Percentiles rank a stretch among this genome's conserved stretches.
Conservation (phyloP, 2,329 filamentous ascomycete species). For the Blastomyces gilchristii region DNA sequence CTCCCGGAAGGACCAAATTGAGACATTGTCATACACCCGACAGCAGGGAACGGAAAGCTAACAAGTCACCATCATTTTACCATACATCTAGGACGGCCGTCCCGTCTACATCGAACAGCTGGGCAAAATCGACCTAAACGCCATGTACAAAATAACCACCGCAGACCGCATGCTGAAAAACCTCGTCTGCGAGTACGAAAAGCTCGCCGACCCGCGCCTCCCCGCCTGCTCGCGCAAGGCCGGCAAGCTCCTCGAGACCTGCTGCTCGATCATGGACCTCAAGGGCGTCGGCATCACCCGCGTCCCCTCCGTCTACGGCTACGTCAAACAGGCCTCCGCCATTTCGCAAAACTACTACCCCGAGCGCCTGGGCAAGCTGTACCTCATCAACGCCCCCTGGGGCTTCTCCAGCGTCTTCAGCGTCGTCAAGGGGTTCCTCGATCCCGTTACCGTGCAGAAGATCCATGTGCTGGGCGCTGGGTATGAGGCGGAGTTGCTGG, state of each 20-base stretch:
- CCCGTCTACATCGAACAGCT: constrained; percentile 96
- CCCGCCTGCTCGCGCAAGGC: constrained; percentile 91
- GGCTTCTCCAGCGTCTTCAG: constrained; percentile 80
- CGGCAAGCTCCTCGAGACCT: constrained; percentile 85
- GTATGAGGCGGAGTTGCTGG: constrained; percentile 75
- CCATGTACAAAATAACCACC: constrained; percentile 88
- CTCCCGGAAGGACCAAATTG: too few relatives aligned
- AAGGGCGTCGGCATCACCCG: constrained; percentile 83
- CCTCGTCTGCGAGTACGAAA: constrained; percentile 96
- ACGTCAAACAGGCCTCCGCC: constrained; percentile 71
- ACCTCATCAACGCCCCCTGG: constrained; percentile 97
- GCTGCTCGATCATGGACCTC: constrained; percentile 96
- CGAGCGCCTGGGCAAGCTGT: constrained; percentile 88
- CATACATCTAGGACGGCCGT: constrained; percentile 67
- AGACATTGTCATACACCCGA: neutral
- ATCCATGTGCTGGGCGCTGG: constrained; percentile 76
- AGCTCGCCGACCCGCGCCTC: constrained; percentile 80
- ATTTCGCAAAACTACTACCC: constrained; percentile 99
- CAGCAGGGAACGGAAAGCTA: neutral
- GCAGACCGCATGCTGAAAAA: constrained; percentile 92
- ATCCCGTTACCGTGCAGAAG: constrained; percentile 93
- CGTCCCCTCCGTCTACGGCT: constrained; percentile 74
- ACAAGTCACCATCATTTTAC: neutral
- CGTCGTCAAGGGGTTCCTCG: constrained; percentile 85
- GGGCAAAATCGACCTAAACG: constrained; percentile 79